Conservation (phyloP, 1,139 yeast genomes). For the Sugiyamaella sp. region DNA sequence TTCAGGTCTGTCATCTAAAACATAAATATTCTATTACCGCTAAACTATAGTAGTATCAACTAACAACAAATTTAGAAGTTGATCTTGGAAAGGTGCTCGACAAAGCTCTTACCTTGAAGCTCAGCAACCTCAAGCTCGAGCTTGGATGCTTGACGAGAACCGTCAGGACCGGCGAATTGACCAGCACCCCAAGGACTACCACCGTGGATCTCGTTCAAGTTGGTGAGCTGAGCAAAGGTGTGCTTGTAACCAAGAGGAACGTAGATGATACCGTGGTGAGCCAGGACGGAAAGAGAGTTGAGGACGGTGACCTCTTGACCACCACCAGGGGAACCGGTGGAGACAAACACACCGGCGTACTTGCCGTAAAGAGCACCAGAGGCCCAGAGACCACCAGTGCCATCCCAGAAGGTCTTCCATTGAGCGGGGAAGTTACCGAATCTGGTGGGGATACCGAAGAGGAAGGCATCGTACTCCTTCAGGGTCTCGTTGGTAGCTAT, state of each 20-base stretch:
- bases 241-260: constrained; percentile 79
- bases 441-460: constrained; percentile 83
- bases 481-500: constrained; percentile 62
- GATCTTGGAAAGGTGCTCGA: constrained; percentile 45
- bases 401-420: constrained; percentile 77
- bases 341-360: constrained; percentile 71
- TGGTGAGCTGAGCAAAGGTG: constrained; percentile 58
- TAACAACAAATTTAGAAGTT: constrained; percentile 5
- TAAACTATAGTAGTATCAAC: background rate
- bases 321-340: constrained; percentile 83
- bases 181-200: constrained; percentile 92
- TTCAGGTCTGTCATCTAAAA: no score
- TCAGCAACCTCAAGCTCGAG: constrained; percentile 65
- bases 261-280: constrained; percentile 78
- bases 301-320: constrained; percentile 74
- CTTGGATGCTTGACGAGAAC: constrained; percentile 69
- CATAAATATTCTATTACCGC: background rate
- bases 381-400: constrained; percentile 83
- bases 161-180: constrained; percentile 73
- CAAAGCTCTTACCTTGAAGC: constrained; percentile 66
- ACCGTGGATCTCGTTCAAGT: constrained; percentile 72
- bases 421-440: constrained; percentile 81
- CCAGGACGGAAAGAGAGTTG: constrained; percentile 66
- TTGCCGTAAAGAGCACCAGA: constrained; percentile 72
- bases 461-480: constrained; percentile 66